These are phyloP conservation scores for Lentinula detonsa DNA, from an alignment of 768 basidiomycete genomes.

Conservation along the genomic window DNA sequence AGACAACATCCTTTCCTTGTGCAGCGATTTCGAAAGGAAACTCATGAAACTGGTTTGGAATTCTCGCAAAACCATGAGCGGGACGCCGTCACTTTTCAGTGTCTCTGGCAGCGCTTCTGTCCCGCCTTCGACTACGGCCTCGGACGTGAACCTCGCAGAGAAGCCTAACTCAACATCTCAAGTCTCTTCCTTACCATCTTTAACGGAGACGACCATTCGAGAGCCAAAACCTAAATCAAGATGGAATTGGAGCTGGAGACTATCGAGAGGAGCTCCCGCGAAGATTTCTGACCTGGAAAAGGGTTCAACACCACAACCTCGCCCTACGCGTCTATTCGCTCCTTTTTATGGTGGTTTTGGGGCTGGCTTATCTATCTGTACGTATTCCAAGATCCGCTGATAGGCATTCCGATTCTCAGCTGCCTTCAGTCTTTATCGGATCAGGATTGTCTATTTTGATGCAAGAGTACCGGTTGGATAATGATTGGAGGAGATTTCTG, in stretches of 20 bases:
- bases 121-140: constrained; percentile 41
- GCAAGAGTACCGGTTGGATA: constrained; percentile 65
- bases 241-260: constrained; percentile 42
- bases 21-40: constrained; percentile 67
- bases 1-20: constrained; percentile 72
- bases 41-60: constrained; percentile 53
- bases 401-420: neutral
- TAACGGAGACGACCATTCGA: constrained; percentile 23
- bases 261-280: constrained; percentile 27
- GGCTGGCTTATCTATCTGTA: constrained; percentile 61
- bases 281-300: constrained; percentile 45
- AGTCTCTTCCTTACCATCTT: constrained; percentile 19
- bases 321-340: constrained; percentile 59
- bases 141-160: constrained; percentile 51
- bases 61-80: constrained; percentile 26
- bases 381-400: constrained; percentile 15
- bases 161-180: constrained; percentile 27
- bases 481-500: constrained; percentile 54
- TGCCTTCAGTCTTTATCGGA: constrained; percentile 56
- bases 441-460: constrained; percentile 55
- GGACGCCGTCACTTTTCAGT: constrained; percentile 29
- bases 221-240: constrained; percentile 18
- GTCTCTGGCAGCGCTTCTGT: constrained; percentile 31
- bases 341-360: constrained; percentile 72
- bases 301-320: constrained; percentile 26